Evolutionary conservation across 2,329 filamentous ascomycete species (phyloP), one percentile per base, ranked within the genome.

Genomic region (Stagonosporopsis vannaccii): DNA sequence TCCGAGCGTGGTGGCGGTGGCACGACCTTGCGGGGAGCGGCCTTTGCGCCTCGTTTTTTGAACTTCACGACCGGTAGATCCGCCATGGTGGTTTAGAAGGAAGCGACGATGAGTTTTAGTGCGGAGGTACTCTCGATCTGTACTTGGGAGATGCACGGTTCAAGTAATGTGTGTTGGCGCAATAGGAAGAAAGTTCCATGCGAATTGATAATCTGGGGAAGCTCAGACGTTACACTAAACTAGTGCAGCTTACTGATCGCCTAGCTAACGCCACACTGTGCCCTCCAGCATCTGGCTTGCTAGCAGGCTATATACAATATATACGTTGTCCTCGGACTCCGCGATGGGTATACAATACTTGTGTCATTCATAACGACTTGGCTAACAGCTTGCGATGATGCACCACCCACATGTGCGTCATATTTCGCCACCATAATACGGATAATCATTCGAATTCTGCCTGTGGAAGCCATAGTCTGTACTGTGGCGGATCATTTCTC

Each of bases 1-100:
- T 71, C 68, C 32, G 71, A 74, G 28, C 54, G 62, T 6, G 91
- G 90, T 49, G 92, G 91, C 39, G 92, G 91, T 33, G 92, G 90
- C 19, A 90, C 85, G 63, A 91, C 87, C 80, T 96, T 97, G 71
- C 93, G 87, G 51, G 93, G 81, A 71, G 91, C 93, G 60, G 84
- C 85, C 73, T 92, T 96, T 69, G 85, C 84, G 63, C 86, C 84
- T 73, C 93, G 87, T 77, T 95, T 96, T 77, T 96, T 97, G 84
- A 97, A 97, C 47, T 90, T 76, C 13, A 89, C 84, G 12, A 88
- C 81, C 0, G 85, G 84, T 2, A 78, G 79, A 25, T 78, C 74
- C 26, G 74, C 59, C 17, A 67, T 71, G 11, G 8, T 3, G 36
- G 13, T 35, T 22, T 9, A 2, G 28, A 20, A 1, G 19, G n/a